Evolutionary conservation across 345 rosid species (phyloP).

Genomic region (Eucalyptus cloeziana): DNA sequence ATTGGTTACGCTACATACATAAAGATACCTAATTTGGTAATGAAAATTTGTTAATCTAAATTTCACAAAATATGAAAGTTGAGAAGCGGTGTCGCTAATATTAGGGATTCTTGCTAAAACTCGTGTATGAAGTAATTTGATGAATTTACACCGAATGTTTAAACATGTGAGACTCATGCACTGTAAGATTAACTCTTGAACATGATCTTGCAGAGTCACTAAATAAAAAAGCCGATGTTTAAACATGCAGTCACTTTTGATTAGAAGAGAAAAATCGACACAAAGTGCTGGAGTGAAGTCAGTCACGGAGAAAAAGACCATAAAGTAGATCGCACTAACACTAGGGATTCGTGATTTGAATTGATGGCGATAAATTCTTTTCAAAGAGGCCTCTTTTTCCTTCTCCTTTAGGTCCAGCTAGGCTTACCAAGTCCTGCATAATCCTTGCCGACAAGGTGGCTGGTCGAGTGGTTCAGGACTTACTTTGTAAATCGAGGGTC

Average conservation of each 20-base stretch:
- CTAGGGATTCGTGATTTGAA: not conserved
- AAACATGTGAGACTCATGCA: not conserved
- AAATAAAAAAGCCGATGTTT: not conserved
- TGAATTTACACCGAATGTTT: not conserved
- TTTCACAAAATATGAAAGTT: not conserved
- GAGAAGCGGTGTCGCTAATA: fast-evolving
- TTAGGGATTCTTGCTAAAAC: not conserved
- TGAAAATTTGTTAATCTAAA: not conserved
- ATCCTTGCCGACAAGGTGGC: not conserved
- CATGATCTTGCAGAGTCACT: not conserved
- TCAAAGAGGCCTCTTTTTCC: not conserved
- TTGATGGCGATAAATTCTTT: not conserved
- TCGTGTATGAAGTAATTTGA: too few species aligned
- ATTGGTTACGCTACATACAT: fast-evolving
- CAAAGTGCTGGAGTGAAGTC: not conserved
- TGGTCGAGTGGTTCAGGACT: not conserved
- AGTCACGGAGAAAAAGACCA: not conserved
- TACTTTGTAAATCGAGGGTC: not conserved
- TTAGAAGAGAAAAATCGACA: not conserved
- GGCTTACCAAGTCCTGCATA: not conserved
- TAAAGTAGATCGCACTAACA: not conserved
- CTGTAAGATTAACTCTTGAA: not conserved
- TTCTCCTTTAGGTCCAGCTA: not conserved
- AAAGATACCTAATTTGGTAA: not conserved
- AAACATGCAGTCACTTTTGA: not conserved